Evolutionary conservation across 345 rosid species (phyloP).

Genomic region (Gossypium bickii): DNA sequence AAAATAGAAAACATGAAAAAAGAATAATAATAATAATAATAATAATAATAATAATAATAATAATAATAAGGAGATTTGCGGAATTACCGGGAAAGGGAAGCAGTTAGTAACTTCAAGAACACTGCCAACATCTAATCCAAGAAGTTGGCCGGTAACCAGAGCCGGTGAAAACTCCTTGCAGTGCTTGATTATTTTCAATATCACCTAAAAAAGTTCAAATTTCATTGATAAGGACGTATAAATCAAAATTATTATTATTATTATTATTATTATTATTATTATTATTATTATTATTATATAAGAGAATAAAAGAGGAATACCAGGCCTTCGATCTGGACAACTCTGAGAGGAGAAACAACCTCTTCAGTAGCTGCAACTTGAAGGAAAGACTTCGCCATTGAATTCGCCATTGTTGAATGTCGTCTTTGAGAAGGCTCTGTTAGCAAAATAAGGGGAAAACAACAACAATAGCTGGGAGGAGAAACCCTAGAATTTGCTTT

Average conservation of each 20-base stretch:
- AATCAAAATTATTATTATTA: background rate
- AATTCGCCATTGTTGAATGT: constrained; percentile 15
- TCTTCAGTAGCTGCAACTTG: constrained; percentile 88
- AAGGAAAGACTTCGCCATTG: constrained; percentile 69
- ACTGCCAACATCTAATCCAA: constrained; percentile 95
- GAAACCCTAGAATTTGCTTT: background rate
- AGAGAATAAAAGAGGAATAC: constrained; percentile 26
- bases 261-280: too few species aligned
- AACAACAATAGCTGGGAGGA: background rate
- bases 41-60: background rate
- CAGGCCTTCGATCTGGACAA: constrained; percentile 97
- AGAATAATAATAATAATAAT: background rate
- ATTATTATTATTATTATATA: background rate
- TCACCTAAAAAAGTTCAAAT: constrained; percentile 40
- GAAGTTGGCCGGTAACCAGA: constrained; percentile 95
- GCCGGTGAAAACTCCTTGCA: constrained; percentile 97
- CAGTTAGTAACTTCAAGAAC: constrained; percentile 98
- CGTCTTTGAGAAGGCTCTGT: background rate
- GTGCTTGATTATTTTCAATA: constrained; percentile 90
- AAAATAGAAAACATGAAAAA: background rate
- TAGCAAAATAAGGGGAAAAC: background rate
- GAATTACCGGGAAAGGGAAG: constrained; percentile 87
- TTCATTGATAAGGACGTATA: background rate
- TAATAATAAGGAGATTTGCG: background rate
- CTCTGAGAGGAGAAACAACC: constrained; percentile 83